phyloP scores from a whole-genome alignment of 2,329 filamentous ascomycete species.

The Dendrostoma leiphaemia region DNA sequence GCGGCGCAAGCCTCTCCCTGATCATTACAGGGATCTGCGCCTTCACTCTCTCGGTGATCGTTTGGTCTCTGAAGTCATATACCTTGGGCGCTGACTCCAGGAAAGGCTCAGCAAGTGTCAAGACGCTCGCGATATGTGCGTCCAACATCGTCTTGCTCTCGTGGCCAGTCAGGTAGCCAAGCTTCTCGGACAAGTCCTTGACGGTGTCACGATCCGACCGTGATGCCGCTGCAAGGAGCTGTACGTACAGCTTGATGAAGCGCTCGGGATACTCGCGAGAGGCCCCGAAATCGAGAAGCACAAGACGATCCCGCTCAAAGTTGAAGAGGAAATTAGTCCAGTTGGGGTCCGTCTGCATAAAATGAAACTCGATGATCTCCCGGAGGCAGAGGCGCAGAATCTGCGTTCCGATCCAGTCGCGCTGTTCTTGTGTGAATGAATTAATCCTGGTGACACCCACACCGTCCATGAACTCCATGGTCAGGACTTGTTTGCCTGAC shows the following conservation, averaged over 20 bases:
- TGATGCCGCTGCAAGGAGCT: slow-evolving; percentile 77
- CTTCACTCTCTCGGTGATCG: slow-evolving; percentile 91
- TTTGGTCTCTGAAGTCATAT: slow-evolving; percentile 93
- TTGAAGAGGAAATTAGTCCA: slow-evolving; percentile 99
- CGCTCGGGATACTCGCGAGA: slow-evolving; percentile 77
- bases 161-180: slow-evolving; percentile 90
- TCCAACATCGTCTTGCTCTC: slow-evolving; percentile 85
- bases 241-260: slow-evolving; percentile 79
- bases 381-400: slow-evolving; percentile 88
- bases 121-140: slow-evolving; percentile 82
- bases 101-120: slow-evolving; percentile 93
- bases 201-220: slow-evolving; percentile 64
- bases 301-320: slow-evolving; percentile 65
- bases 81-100: slow-evolving; percentile 70
- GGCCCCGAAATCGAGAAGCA: slow-evolving; percentile 94
- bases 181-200: slow-evolving; percentile 65
- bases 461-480: slow-evolving; percentile 89
- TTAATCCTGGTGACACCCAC: slow-evolving; percentile 79
- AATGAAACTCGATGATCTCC: slow-evolving; percentile 90
- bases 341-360: slow-evolving; percentile 99
- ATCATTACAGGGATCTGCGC: slow-evolving; percentile 91
- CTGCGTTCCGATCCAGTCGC: slow-evolving; percentile 95
- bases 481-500: slow-evolving; percentile 82
- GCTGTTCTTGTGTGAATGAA: slow-evolving; percentile 75
- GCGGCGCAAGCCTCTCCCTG: slow-evolving; percentile 80